These are phyloP conservation scores for Pseudonitzschia delicatissima DNA, from an alignment of 108 stramenopile genomes.

Conservation along the genomic window DNA sequence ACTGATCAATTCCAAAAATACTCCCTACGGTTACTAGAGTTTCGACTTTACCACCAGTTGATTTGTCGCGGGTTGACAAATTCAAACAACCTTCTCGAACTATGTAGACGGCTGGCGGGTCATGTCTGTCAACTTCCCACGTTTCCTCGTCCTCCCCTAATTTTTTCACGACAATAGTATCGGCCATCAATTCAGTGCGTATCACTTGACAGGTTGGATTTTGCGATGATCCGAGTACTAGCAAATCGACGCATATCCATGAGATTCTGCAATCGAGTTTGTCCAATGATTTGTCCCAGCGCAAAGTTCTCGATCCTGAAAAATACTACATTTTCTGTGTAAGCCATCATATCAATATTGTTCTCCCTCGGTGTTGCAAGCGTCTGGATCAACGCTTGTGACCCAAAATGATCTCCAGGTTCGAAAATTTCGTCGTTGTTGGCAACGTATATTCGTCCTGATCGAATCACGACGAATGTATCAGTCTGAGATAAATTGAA, in stretches of 20 bases:
- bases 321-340: constrained; percentile 32
- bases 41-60: not conserved
- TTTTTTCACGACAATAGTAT: constrained; percentile 51
- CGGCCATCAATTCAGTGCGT: constrained; percentile 47
- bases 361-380: constrained; percentile 12
- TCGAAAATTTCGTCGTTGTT: not conserved
- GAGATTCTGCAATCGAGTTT: constrained; percentile 21
- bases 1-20: constrained; percentile 63
- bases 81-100: constrained; percentile 47
- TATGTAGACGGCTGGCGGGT: constrained; percentile 46
- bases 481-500: constrained; percentile 8
- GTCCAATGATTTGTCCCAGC: constrained; percentile 54
- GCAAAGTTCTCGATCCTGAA: constrained; percentile 35
- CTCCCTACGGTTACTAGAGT: constrained; percentile 26
- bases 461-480: not conserved
- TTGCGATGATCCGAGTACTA: not conserved
- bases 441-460: constrained; percentile 1
- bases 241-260: constrained; percentile 17
- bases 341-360: constrained; percentile 1
- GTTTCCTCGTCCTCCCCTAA: constrained; percentile 31
- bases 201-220: constrained; percentile 29
- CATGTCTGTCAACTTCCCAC: not conserved
- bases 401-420: constrained; percentile 80
- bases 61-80: constrained; percentile 23
- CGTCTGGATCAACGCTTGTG: constrained; percentile 69